Percentiles rank a stretch among this genome's conserved stretches.
Conservation (phyloP, 2,329 filamentous ascomycete species). For the Periglandula ipomoeae region DNA sequence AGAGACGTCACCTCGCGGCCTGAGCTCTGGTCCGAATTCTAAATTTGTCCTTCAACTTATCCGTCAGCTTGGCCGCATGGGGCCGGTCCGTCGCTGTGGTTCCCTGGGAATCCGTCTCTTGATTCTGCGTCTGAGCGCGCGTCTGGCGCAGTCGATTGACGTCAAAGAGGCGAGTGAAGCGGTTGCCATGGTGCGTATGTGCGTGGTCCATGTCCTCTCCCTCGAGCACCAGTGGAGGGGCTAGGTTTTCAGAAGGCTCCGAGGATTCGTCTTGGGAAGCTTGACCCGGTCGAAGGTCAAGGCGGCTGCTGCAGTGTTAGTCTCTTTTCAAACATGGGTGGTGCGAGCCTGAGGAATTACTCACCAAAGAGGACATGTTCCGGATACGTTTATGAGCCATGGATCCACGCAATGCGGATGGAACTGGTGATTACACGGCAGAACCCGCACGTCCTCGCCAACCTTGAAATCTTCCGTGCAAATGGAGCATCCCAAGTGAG, state of each 20-base stretch:
- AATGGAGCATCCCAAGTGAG: constrained; percentile 52
- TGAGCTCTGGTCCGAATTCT: constrained; percentile 40
- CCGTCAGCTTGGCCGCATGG: constrained; percentile 35
- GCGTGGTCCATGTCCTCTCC: constrained; percentile 22
- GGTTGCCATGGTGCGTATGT: constrained; percentile 27
- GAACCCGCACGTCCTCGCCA: constrained; percentile 57
- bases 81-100: constrained; percentile 24
- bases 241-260: constrained; percentile 17
- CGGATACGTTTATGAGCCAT: constrained; percentile 61
- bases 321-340: too few species aligned
- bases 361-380: constrained; percentile 61
- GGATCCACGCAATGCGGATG: constrained; percentile 61
- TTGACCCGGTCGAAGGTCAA: constrained; percentile 39
- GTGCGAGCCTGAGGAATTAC: too few species aligned
- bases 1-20: constrained; percentile 10
- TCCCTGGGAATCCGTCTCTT: constrained; percentile 14
- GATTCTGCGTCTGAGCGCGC: constrained; percentile 16
- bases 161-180: constrained; percentile 46
- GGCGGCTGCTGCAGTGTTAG: constrained; percentile 30
- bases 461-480: constrained; percentile 61
- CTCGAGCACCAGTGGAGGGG: constrained; percentile 34
- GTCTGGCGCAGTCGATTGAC: constrained; percentile 44
- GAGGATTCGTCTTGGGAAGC: constrained; percentile 12
- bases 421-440: constrained; percentile 60
- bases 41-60: constrained; percentile 44